Evolutionary conservation across 371 early-diverging fungal genomes (phyloP).

Genomic region (Mortierella sp.): DNA sequence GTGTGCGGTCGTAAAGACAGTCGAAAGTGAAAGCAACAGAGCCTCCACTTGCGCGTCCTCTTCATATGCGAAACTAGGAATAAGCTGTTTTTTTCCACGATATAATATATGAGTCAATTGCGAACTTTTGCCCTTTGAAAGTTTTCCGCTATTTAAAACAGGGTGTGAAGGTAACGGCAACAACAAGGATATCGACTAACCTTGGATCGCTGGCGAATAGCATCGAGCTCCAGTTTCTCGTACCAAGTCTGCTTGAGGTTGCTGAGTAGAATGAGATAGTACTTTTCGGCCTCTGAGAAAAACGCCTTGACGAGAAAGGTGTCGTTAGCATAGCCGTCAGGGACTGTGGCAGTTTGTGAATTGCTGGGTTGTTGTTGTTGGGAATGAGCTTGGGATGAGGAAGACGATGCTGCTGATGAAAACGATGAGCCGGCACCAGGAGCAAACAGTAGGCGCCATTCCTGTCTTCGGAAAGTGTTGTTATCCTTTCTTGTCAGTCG

Average conservation of each 20-base stretch:
- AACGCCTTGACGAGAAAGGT: slow-evolving; percentile 46
- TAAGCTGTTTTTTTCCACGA: slow-evolving; percentile 19
- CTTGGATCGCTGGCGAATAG: slow-evolving; percentile 44
- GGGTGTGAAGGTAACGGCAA: neutral
- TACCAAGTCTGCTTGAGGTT: slow-evolving; percentile 50
- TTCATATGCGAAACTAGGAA: slow-evolving; percentile 51
- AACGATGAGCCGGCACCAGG: neutral
- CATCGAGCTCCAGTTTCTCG: slow-evolving; percentile 41
- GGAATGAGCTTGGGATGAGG: neutral
- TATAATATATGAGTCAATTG: neutral
- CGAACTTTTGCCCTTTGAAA: too few relatives aligned
- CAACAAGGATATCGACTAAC: slow-evolving; percentile 7
- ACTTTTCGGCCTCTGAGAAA: slow-evolving; percentile 40
- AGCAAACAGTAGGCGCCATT: slow-evolving; percentile 40
- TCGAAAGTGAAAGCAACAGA: slow-evolving; percentile 30
- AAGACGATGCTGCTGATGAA: neutral
- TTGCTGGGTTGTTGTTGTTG: neutral
- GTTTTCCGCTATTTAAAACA: slow-evolving; percentile 7
- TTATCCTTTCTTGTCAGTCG: slow-evolving; percentile 35
- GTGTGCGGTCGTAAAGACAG: slow-evolving; percentile 20
- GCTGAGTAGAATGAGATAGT: slow-evolving; percentile 42
- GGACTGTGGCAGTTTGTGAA: neutral
- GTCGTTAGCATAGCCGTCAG: slow-evolving; percentile 18
- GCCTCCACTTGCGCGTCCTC: slow-evolving; percentile 52
- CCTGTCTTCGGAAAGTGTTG: slow-evolving; percentile 32